Evolutionary conservation across 2,329 filamentous ascomycete species (phyloP).

Genomic region (Xylariales sp.): DNA sequence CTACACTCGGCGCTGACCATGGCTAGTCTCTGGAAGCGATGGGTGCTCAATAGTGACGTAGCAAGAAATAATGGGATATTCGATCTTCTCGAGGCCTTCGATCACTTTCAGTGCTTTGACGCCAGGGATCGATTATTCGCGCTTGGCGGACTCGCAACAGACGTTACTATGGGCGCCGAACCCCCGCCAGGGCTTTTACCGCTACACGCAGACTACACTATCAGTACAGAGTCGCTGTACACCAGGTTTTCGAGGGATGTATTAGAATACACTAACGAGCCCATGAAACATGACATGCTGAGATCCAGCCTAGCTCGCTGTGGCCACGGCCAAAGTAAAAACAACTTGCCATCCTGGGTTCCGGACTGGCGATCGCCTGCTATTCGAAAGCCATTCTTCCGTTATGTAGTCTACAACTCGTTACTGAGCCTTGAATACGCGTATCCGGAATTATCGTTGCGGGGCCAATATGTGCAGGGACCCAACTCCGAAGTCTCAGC

Average conservation of each 20-base stretch:
- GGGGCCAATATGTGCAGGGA: not conserved
- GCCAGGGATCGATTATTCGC: constrained; percentile 22
- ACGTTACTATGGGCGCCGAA: constrained; percentile 2
- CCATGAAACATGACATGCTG: constrained; percentile 12
- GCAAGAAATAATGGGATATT: constrained; percentile 18
- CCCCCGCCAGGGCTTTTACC: constrained; percentile 1
- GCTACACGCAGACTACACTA: constrained; percentile 9
- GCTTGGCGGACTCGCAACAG: constrained; percentile 23
- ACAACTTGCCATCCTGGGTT: constrained; percentile 9
- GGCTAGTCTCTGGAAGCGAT: constrained; percentile 21
- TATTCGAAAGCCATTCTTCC: constrained; percentile 6
- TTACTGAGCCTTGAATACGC: constrained; percentile 3
- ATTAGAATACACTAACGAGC: not conserved
- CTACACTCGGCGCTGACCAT: constrained; percentile 8
- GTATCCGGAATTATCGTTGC: not conserved
- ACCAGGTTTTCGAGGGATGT: not conserved
- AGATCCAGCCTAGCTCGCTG: constrained; percentile 11
- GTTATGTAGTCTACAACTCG: constrained; percentile 6
- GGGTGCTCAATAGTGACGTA: constrained; percentile 7
- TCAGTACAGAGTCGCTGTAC: constrained; percentile 10
- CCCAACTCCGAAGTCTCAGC: not conserved
- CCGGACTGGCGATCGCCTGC: constrained; percentile 15
- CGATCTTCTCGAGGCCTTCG: constrained; percentile 27
- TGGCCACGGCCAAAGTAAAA: not conserved
- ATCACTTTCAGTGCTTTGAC: constrained; percentile 21